These are phyloP conservation scores for Alternaria atra DNA, from an alignment of 2,329 filamentous ascomycete species.

Conservation along the genomic window DNA sequence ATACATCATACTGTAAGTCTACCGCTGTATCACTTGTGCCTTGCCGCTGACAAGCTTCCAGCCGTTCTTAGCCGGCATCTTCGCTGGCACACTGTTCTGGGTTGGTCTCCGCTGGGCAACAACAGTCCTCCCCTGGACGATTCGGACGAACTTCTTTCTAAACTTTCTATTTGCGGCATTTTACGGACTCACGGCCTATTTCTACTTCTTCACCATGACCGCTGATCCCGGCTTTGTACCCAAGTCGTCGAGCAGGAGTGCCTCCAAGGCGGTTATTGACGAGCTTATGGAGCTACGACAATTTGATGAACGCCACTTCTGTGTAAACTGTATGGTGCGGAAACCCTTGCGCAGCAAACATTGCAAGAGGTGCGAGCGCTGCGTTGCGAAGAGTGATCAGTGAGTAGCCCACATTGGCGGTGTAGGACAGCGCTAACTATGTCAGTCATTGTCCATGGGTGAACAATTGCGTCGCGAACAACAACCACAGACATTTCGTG, in stretches of 20 bases:
- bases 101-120: slow-evolving; percentile 79
- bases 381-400: slow-evolving; percentile 97
- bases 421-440: slow-evolving; percentile 24
- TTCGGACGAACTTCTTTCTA: slow-evolving; percentile 71
- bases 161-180: slow-evolving; percentile 78
- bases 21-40: not conserved
- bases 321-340: slow-evolving; percentile 91
- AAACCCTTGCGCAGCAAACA: slow-evolving; percentile 95
- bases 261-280: slow-evolving; percentile 89
- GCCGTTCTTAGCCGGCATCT: slow-evolving; percentile 94
- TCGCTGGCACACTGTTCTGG: slow-evolving; percentile 85
- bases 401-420: slow-evolving; percentile 59
- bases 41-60: slow-evolving; percentile 48
- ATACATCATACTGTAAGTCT: slow-evolving; percentile 83
- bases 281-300: slow-evolving; percentile 85
- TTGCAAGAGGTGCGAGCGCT: slow-evolving; percentile 88
- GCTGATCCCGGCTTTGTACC: slow-evolving; percentile 93
- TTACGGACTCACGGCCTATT: slow-evolving; percentile 77
- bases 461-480: slow-evolving; percentile 92
- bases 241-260: slow-evolving; percentile 85
- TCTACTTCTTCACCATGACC: slow-evolving; percentile 85
- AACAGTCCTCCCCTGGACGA: slow-evolving; percentile 74
- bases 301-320: slow-evolving; percentile 95
- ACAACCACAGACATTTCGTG: slow-evolving; percentile 96
- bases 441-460: slow-evolving; percentile 97